A percentile compares a stretch with the other conserved stretches of the same genome.
Conservation (phyloP, 257 asterid genomes). For the Anisodus tanguticus region DNA sequence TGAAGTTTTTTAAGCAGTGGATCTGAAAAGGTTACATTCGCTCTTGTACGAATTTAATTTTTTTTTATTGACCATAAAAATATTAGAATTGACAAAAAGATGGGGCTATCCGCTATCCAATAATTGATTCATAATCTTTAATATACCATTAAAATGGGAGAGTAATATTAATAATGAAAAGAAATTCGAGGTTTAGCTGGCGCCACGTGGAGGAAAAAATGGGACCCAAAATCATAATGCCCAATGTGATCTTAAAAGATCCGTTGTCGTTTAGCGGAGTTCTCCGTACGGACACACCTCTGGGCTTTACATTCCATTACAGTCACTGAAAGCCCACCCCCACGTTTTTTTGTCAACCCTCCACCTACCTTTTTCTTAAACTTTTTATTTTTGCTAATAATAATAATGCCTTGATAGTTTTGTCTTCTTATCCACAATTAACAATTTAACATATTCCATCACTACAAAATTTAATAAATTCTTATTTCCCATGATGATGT, state of each 20-base stretch:
- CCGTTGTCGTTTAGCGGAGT: conserved; percentile 45
- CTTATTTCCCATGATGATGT: not conserved
- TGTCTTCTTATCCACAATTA: not conserved
- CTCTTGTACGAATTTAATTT: not conserved
- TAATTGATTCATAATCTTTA: not conserved
- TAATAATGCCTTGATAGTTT: not conserved
- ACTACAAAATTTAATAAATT: not conserved
- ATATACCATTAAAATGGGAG: too few species aligned
- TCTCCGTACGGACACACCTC: conserved; percentile 52
- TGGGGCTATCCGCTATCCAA: not conserved
- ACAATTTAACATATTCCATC: not conserved
- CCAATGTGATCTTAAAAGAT: conserved; percentile 22
- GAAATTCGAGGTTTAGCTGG: not conserved
- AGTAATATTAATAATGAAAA: not conserved
- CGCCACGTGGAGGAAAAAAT: conserved; percentile 14
- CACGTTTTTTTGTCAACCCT: not conserved
- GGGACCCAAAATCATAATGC: not conserved
- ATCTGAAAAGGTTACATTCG: not conserved
- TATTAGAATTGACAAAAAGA: not conserved
- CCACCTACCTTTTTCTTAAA: not conserved
- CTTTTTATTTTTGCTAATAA: not conserved
- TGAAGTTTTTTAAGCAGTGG: too few species aligned
- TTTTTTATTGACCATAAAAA: not conserved
- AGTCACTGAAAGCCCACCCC: conserved; percentile 25
- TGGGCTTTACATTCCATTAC: conserved; percentile 2